Conservation (phyloP, 2,329 filamentous ascomycete genomes). For the Dothiorella sarmentorum region DNA sequence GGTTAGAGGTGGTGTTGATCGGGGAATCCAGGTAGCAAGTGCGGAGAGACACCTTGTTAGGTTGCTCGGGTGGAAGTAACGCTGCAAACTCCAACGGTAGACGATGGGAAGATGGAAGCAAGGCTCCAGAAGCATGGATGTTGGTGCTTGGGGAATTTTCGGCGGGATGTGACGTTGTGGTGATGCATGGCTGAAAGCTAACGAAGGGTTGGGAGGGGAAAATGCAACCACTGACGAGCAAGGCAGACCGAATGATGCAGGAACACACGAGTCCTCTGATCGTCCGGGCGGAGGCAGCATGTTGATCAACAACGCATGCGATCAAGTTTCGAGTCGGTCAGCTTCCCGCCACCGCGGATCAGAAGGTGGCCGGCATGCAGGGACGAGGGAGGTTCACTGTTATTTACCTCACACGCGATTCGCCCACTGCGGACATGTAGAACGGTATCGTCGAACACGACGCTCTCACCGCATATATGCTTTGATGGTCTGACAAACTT, state of each 20-base stretch:
- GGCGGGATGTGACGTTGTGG: conserved; percentile 7
- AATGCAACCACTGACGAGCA: conserved; percentile 7
- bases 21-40: not conserved
- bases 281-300: conserved; percentile 5
- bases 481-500: not conserved
- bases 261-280: conserved; percentile 10
- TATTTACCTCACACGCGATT: not conserved
- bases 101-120: too few relatives aligned
- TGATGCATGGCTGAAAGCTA: not conserved
- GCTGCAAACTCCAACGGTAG: conserved; percentile 1
- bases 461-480: not conserved
- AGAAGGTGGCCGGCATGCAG: not conserved
- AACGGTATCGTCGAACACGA: not conserved
- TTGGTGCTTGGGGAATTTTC: conserved; percentile 3
- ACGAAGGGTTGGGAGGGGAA: not conserved
- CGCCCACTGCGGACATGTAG: not conserved
- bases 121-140: conserved; percentile 3
- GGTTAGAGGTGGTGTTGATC: not conserved
- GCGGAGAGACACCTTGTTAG: not conserved
- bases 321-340: conserved; percentile 10
- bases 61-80: not conserved
- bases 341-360: conserved; percentile 2
- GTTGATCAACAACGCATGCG: conserved; percentile 14
- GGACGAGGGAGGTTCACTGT: not conserved
- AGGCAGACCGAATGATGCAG: not conserved